These are phyloP conservation scores for Annulohypoxylon truncatum DNA, from an alignment of 2,329 filamentous ascomycete genomes.

Conservation along the genomic window DNA sequence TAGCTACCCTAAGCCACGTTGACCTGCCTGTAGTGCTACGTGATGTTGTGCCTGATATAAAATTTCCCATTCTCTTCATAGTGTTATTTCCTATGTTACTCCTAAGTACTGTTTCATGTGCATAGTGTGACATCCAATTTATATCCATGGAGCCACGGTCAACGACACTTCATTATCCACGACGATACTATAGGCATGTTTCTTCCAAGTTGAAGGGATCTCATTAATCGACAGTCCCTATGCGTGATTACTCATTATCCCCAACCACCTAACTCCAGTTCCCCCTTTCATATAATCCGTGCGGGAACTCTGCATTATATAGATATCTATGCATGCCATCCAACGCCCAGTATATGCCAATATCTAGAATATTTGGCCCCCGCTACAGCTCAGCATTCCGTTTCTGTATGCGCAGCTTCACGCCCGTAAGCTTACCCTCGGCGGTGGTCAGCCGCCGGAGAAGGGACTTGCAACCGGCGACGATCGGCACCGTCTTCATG, in stretches of 20 bases:
- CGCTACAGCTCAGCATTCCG: background rate
- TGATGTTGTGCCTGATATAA: background rate
- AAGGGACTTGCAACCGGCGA: background rate
- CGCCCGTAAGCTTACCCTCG: background rate
- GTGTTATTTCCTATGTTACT: too few species aligned
- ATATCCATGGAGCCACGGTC: background rate
- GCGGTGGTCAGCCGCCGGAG: background rate
- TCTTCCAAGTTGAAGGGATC: background rate
- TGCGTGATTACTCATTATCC: background rate
- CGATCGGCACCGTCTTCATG: background rate
- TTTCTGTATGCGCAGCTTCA: background rate
- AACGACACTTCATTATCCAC: too few species aligned
- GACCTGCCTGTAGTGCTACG: background rate
- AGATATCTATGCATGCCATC: background rate
- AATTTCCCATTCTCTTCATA: too few species aligned
- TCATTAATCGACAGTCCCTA: background rate
- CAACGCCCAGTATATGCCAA: background rate
- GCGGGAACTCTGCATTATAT: background rate
- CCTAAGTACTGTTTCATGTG: too few species aligned
- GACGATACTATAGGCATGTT: background rate
- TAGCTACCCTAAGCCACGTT: background rate
- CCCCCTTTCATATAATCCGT: background rate
- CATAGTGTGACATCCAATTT: background rate
- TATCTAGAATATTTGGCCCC: background rate
- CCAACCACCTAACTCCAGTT: background rate